Conservation (phyloP, 371 early-diverging fungal species). For the Syncephalastrum sp. region DNA sequence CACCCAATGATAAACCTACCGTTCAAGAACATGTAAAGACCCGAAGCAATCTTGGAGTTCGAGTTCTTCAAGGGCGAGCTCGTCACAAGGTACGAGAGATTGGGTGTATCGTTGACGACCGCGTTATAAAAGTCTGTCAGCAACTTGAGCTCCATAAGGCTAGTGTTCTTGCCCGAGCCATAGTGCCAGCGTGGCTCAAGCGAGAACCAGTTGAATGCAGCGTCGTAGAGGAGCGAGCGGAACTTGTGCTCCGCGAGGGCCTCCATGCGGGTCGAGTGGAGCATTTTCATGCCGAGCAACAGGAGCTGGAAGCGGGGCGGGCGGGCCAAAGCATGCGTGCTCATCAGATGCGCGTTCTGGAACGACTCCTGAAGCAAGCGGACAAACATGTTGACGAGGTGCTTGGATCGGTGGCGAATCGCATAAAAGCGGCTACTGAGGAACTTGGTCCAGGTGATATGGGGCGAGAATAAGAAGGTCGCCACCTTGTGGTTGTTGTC, state of each 20-base stretch:
- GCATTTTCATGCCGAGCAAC: constrained; percentile 74
- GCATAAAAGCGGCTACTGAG: constrained; percentile 81
- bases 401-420: constrained; percentile 72
- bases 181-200: constrained; percentile 66
- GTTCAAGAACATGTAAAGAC: constrained; percentile 44
- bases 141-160: constrained; percentile 65
- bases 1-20: constrained; percentile 15
- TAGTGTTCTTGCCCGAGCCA: constrained; percentile 67
- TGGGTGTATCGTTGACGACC: constrained; percentile 66
- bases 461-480: constrained; percentile 70
- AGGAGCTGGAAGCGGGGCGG: constrained; percentile 79
- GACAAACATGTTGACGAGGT: constrained; percentile 71
- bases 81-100: constrained; percentile 49
- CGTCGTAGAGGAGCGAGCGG: constrained; percentile 59
- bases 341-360: constrained; percentile 55
- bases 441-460: constrained; percentile 85
- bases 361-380: constrained; percentile 78
- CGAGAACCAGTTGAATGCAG: constrained; percentile 78
- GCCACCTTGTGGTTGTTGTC: constrained; percentile 62
- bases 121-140: constrained; percentile 67
- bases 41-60: constrained; percentile 36
- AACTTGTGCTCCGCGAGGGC: constrained; percentile 66
- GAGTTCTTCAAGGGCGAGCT: constrained; percentile 43
- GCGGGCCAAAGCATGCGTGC: constrained; percentile 74
- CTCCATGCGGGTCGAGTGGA: constrained; percentile 67